phyloP scores from a whole-genome alignment of 331 rosid genomes.

The Quercus tomentella region DNA sequence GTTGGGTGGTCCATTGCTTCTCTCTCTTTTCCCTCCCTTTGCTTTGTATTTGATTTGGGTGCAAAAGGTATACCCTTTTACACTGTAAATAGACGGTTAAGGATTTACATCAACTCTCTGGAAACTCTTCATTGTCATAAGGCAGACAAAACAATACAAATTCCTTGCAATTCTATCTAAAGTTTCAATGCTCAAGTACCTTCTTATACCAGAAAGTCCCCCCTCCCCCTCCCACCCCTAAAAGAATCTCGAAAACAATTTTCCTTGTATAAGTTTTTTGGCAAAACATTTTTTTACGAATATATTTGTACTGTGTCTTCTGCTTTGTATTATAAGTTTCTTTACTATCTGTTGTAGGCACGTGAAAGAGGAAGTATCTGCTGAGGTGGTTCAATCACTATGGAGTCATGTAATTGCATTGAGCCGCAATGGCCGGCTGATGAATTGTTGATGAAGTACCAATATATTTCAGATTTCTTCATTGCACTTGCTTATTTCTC shows the following conservation, averaged over 20 bases:
- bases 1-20: no score
- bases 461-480: conserved; percentile 91
- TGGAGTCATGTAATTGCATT: conserved; percentile 85
- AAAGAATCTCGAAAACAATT: neutral
- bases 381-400: conserved; percentile 37
- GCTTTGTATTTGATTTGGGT: neutral
- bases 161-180: neutral
- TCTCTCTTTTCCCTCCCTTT: neutral
- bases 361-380: conserved; percentile 23
- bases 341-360: conserved; percentile 26
- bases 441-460: conserved; percentile 84
- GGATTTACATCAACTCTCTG: neutral
- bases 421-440: conserved; percentile 92
- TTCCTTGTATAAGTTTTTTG: neutral
- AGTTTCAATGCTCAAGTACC: neutral
- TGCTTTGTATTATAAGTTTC: neutral
- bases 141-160: neutral
- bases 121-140: neutral
- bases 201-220: neutral
- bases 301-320: neutral
- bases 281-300: neutral
- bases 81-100: neutral
- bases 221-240: no score
- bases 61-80: neutral
- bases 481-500: conserved; percentile 95